phyloP scores from a whole-genome alignment of 495 filamentous ascomycete genomes.

The Immersiella caudata region DNA sequence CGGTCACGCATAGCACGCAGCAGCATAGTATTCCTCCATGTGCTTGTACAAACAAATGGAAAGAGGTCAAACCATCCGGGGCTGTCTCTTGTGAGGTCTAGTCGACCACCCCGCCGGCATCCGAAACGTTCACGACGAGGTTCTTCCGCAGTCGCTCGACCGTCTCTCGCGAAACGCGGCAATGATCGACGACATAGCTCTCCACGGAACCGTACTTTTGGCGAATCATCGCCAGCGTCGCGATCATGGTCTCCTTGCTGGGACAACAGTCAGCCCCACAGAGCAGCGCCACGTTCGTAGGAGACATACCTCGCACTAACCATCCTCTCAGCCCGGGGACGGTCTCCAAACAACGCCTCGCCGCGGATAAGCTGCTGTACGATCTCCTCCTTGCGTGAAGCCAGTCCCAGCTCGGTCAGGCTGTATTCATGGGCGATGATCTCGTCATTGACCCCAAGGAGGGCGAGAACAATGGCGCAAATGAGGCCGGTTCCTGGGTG shows the following conservation, averaged over 20 bases:
- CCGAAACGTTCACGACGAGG: slow-evolving; percentile 43
- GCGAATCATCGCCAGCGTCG: slow-evolving; percentile 52
- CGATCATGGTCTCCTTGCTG: slow-evolving; percentile 59
- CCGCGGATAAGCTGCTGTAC: slow-evolving; percentile 47
- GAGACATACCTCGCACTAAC: slow-evolving; percentile 50
- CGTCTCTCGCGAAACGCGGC: slow-evolving; percentile 54
- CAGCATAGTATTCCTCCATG: slow-evolving; percentile 2
- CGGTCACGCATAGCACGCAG: background rate
- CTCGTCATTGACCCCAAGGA: slow-evolving; percentile 60
- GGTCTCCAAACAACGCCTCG: slow-evolving; percentile 46
- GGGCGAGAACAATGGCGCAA: slow-evolving; percentile 58
- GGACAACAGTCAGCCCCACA: background rate
- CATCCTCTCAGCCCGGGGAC: slow-evolving; percentile 53
- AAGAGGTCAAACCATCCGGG: background rate
- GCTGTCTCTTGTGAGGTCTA: slow-evolving; percentile 26
- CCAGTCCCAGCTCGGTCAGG: slow-evolving; percentile 59
- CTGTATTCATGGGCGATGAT: slow-evolving; percentile 64
- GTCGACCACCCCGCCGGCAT: slow-evolving; percentile 27
- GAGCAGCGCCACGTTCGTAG: background rate
- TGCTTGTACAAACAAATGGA: background rate
- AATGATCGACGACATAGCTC: slow-evolving; percentile 54
- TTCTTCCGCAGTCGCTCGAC: slow-evolving; percentile 53
- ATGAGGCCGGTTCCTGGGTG: slow-evolving; percentile 60
- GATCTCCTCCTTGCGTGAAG: slow-evolving; percentile 45
- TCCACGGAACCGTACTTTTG: slow-evolving; percentile 60